Evolutionary conservation across 2,329 filamentous ascomycete species (phyloP).

Genomic region (Clarireedia sp.): DNA sequence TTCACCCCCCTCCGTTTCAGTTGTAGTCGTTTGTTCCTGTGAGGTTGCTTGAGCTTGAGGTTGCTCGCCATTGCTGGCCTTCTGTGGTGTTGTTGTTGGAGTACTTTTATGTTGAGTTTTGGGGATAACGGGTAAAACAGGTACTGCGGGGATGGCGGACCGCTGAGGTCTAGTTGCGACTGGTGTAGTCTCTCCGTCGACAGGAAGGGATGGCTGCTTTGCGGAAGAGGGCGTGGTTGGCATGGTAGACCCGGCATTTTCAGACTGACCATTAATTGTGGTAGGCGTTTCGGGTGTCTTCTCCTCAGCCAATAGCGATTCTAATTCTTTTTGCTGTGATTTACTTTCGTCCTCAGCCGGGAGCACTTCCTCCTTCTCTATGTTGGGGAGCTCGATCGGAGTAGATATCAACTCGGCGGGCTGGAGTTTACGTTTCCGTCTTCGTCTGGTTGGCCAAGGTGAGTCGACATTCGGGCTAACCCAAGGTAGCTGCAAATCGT

Average conservation of each 20-base stretch:
- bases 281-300: slow-evolving; percentile 40
- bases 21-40: background rate
- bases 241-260: slow-evolving; percentile 36
- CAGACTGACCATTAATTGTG: slow-evolving; percentile 33
- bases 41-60: slow-evolving; percentile 7
- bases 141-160: slow-evolving; percentile 39
- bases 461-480: slow-evolving; percentile 40
- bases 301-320: slow-evolving; percentile 3
- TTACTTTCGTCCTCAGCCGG: background rate
- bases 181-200: slow-evolving; percentile 21
- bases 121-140: slow-evolving; percentile 31
- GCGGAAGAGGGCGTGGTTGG: slow-evolving; percentile 49
- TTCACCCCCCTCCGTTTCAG: background rate
- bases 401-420: slow-evolving; percentile 16
- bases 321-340: background rate
- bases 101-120: slow-evolving; percentile 35
- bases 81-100: slow-evolving; percentile 13
- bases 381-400: slow-evolving; percentile 21
- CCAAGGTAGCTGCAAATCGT: slow-evolving; percentile 47
- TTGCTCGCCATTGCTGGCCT: slow-evolving; percentile 10
- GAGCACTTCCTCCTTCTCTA: background rate
- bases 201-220: slow-evolving; percentile 13
- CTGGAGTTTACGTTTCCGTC: slow-evolving; percentile 38
- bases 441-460: slow-evolving; percentile 40
- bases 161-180: slow-evolving; percentile 27